Conservation (phyloP, 78 protist species). For the Capsaspora owczarzaki region DNA sequence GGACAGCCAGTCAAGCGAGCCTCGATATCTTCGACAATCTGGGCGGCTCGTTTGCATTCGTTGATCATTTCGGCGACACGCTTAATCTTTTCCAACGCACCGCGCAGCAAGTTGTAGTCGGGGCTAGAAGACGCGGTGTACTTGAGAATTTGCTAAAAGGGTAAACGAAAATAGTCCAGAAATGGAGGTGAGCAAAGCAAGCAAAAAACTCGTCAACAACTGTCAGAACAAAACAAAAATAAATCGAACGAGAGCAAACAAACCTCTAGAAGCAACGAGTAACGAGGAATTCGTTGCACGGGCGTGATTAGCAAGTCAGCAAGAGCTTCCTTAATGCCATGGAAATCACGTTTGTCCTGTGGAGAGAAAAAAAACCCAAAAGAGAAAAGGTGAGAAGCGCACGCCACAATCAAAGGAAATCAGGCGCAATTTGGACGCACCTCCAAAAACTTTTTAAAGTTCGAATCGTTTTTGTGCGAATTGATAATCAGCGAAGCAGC, state of each 20-base stretch:
- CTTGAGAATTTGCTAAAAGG: conserved; percentile 16
- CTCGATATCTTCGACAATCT: conserved; percentile 7
- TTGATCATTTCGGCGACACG: conserved; percentile 6
- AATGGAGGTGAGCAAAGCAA: background rate
- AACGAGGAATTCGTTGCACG: conserved; percentile 39
- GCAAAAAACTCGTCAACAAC: background rate
- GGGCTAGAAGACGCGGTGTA: conserved; percentile 9
- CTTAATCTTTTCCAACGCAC: conserved; percentile 3
- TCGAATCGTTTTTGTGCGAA: background rate
- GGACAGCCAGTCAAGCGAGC: background rate
- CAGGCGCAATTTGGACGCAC: too few relatives aligned
- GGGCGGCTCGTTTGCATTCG: conserved; percentile 29
- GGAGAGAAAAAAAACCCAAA: too few relatives aligned
- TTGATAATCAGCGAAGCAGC: background rate
- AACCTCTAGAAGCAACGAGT: conserved; percentile 23
- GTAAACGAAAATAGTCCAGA: background rate
- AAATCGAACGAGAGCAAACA: background rate
- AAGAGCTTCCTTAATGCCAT: conserved; percentile 8
- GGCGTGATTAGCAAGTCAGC: conserved; percentile 26
- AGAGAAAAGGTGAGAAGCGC: too few relatives aligned
- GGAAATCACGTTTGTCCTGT: conserved; percentile 6
- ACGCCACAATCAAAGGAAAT: too few relatives aligned
- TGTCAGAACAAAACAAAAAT: background rate
- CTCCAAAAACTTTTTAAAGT: background rate
- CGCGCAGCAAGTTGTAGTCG: background rate